A percentile compares a stretch with the other conserved stretches of the same genome.
These are phyloP conservation scores for Tetradesmus obliquus DNA, from an alignment of 139 green algal species.

Conservation along the genomic window DNA sequence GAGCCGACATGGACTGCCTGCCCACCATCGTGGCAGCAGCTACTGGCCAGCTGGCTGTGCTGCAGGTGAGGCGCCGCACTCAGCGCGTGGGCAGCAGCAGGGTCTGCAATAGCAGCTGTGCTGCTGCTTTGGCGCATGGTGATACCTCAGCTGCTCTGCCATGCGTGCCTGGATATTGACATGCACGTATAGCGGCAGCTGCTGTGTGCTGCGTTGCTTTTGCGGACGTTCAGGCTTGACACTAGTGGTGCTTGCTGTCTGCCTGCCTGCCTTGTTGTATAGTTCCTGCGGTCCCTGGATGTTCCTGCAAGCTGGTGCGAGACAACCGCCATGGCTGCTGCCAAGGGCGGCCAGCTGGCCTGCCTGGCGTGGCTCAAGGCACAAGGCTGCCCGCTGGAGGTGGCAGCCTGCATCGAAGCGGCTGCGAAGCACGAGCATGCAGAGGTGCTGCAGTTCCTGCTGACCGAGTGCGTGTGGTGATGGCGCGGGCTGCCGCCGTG, in stretches of 20 bases:
- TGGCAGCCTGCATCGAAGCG: conserved; percentile 4
- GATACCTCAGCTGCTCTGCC: not conserved
- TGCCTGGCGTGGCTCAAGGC: conserved; percentile 3
- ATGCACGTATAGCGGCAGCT: not conserved
- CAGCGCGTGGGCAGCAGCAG: too few relatives aligned
- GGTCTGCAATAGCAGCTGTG: too few relatives aligned
- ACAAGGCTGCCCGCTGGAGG: conserved; percentile 1
- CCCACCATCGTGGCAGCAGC: not conserved
- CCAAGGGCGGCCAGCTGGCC: not conserved
- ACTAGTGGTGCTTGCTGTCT: not conserved
- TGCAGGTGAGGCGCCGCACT: conserved; percentile 1
- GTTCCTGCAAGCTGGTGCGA: not conserved
- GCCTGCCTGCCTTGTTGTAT: not conserved
- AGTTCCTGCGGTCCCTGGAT: not conserved
- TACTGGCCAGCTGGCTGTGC: conserved; percentile 2
- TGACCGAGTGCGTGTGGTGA: conserved; percentile 20
- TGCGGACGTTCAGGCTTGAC: not conserved
- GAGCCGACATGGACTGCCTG: not conserved
- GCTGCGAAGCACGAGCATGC: conserved; percentile 7
- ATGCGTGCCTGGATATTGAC: not conserved
- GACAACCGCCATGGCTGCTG: not conserved
- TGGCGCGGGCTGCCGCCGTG: too few relatives aligned
- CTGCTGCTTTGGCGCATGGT: too few relatives aligned
- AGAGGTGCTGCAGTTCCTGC: conserved; percentile 12
- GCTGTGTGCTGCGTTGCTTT: not conserved